These are phyloP conservation scores for Clonostachys rosea DNA, from an alignment of 2,329 filamentous ascomycete species.

Conservation along the genomic window DNA sequence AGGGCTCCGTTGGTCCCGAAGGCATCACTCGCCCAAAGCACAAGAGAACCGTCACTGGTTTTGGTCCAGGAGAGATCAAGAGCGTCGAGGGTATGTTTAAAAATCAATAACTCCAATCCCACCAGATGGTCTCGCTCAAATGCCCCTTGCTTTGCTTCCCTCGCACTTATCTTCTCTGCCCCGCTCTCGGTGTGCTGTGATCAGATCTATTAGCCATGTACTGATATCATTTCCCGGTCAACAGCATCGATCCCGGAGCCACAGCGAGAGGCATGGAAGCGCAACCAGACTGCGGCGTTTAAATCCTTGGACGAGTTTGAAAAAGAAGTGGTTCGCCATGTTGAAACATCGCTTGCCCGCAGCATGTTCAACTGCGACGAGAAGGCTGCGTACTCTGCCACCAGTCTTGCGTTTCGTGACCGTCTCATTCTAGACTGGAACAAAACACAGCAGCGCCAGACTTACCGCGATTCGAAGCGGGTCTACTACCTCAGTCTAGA, in stretches of 20 bases:
- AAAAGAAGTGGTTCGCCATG: conserved; percentile 83
- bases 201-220: background rate
- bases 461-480: conserved; percentile 83
- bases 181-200: background rate
- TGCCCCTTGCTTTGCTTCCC: background rate
- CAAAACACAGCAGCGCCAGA: conserved; percentile 94
- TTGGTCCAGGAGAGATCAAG: conserved; percentile 89
- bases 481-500: conserved; percentile 97
- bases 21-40: conserved; percentile 90
- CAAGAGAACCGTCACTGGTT: conserved; percentile 93
- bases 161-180: background rate
- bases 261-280: conserved; percentile 75
- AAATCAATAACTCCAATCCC: background rate
- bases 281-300: conserved; percentile 63
- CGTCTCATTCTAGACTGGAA: conserved; percentile 95
- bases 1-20: conserved; percentile 79
- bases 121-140: background rate
- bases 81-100: conserved; percentile 69
- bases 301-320: conserved; percentile 78
- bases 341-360: conserved; percentile 92
- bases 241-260: conserved; percentile 78
- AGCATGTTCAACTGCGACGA: conserved; percentile 99
- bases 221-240: background rate
- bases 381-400: conserved; percentile 84
- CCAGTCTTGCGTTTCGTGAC: conserved; percentile 88